Conservation (phyloP, 305 asterid genomes). For the Plantago coronopus region DNA sequence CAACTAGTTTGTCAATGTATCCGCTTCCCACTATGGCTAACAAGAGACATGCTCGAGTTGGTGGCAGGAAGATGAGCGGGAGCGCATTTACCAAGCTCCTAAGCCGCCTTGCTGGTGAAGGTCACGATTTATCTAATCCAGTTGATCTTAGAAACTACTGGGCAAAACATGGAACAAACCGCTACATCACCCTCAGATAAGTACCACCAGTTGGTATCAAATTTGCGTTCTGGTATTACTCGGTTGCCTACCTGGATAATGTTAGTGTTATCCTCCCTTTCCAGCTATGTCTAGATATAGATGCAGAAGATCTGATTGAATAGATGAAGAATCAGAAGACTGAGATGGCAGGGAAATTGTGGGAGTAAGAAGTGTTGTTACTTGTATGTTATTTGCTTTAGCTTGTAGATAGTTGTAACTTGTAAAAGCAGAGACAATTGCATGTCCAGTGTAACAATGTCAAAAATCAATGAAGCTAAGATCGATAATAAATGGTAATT, state of each 20-base stretch:
- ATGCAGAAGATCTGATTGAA: not conserved
- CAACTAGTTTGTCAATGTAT: constrained; percentile 77
- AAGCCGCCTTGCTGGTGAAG: constrained; percentile 81
- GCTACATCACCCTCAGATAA: constrained; percentile 92
- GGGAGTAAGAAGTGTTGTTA: constrained; percentile 6
- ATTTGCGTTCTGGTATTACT: not conserved
- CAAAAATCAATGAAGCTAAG: not conserved
- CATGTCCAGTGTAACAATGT: constrained; percentile 8
- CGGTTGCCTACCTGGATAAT: no score
- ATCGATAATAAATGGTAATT: not conserved
- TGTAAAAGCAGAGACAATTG: constrained; percentile 21
- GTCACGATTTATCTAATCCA: constrained; percentile 71
- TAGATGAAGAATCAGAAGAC: not conserved
- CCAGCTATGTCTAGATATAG: not conserved
- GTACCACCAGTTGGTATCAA: not conserved
- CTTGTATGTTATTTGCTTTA: constrained; percentile 20
- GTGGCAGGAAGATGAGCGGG: constrained; percentile 97
- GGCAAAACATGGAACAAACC: constrained; percentile 97
- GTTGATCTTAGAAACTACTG: constrained; percentile 86
- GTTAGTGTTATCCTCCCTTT: not conserved
- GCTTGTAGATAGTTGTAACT: constrained; percentile 20
- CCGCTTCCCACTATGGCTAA: constrained; percentile 91
- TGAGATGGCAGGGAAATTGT: not conserved
- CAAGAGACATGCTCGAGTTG: constrained; percentile 85
- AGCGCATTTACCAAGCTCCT: constrained; percentile 86